Percentiles rank a stretch among this genome's conserved stretches.
These are phyloP conservation scores for Chaetothyriales sp. DNA, from an alignment of 2,329 filamentous ascomycete genomes.

Conservation along the genomic window DNA sequence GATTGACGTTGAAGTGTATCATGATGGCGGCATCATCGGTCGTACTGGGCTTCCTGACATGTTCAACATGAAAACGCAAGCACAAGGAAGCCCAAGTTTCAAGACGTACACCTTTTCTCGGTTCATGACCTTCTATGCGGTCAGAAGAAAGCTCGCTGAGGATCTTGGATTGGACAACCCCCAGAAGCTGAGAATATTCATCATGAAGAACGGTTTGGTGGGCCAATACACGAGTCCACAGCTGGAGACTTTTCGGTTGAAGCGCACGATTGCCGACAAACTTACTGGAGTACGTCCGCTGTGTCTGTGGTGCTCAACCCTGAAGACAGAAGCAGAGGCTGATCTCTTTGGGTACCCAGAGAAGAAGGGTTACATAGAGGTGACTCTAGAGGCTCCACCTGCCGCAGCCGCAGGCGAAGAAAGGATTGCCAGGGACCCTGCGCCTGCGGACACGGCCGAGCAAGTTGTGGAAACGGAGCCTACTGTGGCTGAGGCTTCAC, in stretches of 20 bases:
- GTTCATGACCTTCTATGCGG: slow-evolving; percentile 7
- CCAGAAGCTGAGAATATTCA: slow-evolving; percentile 10
- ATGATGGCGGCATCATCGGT: slow-evolving; percentile 23
- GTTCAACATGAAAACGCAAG: slow-evolving; percentile 25
- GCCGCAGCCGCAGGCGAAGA: background rate
- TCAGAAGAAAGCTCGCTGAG: slow-evolving; percentile 8
- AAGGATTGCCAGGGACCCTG: background rate
- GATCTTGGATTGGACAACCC: slow-evolving; percentile 8
- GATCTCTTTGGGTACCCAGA: slow-evolving; percentile 11
- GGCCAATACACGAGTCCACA: slow-evolving; percentile 9
- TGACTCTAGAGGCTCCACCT: background rate
- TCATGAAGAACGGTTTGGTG: slow-evolving; percentile 8
- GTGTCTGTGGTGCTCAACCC: slow-evolving; percentile 15
- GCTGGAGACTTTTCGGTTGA: slow-evolving; percentile 5
- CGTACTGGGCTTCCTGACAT: slow-evolving; percentile 28
- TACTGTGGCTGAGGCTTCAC: background rate
- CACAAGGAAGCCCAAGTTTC: slow-evolving; percentile 6
- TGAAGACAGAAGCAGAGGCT: slow-evolving; percentile 12
- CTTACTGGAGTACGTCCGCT: slow-evolving; percentile 4
- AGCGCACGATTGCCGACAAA: slow-evolving; percentile 1
- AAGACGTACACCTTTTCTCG: slow-evolving; percentile 2
- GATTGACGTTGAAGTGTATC: slow-evolving; percentile 29
- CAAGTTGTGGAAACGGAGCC: background rate
- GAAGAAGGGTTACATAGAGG: background rate
- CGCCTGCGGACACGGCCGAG: background rate